Percentiles rank a stretch among this genome's conserved stretches.
Evolutionary conservation across 495 filamentous ascomycete genomes (phyloP).

Genomic region (Podospora conica): DNA sequence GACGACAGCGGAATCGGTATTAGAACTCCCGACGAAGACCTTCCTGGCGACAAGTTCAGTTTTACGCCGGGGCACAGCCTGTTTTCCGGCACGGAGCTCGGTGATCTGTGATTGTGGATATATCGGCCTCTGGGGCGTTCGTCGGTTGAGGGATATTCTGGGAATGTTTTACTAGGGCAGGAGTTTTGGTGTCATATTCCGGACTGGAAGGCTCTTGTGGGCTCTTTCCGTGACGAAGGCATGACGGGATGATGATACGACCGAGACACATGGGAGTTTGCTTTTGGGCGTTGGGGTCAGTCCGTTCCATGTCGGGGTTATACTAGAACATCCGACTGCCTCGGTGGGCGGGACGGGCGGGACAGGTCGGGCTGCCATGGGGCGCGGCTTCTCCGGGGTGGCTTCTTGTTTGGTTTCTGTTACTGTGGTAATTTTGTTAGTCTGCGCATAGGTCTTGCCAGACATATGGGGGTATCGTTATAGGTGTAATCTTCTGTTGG

Average conservation of each 20-base stretch:
- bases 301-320: neutral
- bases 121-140: conserved; percentile 8
- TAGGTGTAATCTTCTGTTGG: conserved; percentile 1
- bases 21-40: conserved; percentile 53
- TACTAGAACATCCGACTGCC: neutral
- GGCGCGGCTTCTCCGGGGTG: neutral
- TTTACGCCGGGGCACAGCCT: conserved; percentile 29
- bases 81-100: conserved; percentile 26
- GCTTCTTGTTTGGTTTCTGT: neutral
- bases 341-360: neutral
- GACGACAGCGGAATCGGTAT: conserved; percentile 72
- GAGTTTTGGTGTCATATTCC: conserved; percentile 16
- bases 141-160: neutral
- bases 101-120: conserved; percentile 9
- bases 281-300: conserved; percentile 4
- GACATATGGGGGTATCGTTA: neutral
- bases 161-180: conserved; percentile 20
- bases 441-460: neutral
- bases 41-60: conserved; percentile 48
- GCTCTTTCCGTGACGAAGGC: conserved; percentile 10
- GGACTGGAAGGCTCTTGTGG: neutral
- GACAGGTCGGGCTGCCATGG: neutral
- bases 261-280: conserved; percentile 10
- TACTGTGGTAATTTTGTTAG: neutral
- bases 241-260: conserved; percentile 25